Evolutionary conservation across 2,329 filamentous ascomycete species (phyloP).

Genomic region (Paecilomyces niveus): DNA sequence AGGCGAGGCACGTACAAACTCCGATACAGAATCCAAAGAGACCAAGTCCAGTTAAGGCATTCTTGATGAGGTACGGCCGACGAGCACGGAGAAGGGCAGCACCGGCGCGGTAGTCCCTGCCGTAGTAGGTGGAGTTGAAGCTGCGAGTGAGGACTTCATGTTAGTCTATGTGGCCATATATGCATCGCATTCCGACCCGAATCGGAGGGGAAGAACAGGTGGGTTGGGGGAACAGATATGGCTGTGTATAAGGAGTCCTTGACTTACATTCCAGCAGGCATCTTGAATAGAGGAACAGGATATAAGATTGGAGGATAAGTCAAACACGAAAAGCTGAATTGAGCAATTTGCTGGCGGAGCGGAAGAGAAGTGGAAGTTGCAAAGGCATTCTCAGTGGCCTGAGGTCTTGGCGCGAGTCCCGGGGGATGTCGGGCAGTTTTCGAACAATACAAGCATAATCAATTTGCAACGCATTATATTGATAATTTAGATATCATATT

Average conservation of each 20-base stretch:
- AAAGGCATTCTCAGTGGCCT: background rate
- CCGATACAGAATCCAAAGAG: slow-evolving; percentile 69
- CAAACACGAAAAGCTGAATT: background rate
- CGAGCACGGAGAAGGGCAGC: slow-evolving; percentile 86
- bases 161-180: background rate
- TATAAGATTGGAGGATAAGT: background rate
- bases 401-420: background rate
- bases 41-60: slow-evolving; percentile 70
- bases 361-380: background rate
- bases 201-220: slow-evolving; percentile 1
- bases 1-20: slow-evolving; percentile 66
- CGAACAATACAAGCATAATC: background rate
- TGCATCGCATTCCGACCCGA: background rate
- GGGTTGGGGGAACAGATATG: background rate
- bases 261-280: slow-evolving; percentile 17
- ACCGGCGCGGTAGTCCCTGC: slow-evolving; percentile 75
- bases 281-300: slow-evolving; percentile 5
- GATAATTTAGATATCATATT: background rate
- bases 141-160: slow-evolving; percentile 24
- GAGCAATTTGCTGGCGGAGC: background rate
- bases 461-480: background rate
- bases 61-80: slow-evolving; percentile 86
- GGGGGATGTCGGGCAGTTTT: background rate
- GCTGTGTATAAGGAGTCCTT: background rate
- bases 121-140: slow-evolving; percentile 81